phyloP scores from a whole-genome alignment of 352 stramenopile genomes.

The Phytophthora idaei region DNA sequence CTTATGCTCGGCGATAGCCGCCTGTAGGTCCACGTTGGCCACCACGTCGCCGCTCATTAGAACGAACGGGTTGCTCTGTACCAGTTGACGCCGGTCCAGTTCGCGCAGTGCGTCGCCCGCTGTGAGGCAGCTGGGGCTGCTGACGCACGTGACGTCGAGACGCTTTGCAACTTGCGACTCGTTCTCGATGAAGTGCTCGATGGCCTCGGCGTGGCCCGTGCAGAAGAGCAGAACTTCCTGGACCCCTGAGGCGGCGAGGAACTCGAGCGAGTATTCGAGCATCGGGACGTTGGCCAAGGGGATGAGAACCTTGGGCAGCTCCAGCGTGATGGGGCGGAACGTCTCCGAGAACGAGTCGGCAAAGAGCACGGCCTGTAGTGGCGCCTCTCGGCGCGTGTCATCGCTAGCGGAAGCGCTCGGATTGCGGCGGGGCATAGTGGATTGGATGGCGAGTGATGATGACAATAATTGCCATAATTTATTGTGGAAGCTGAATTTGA shows the following conservation, averaged over 20 bases:
- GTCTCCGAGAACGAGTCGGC: conserved; percentile 95
- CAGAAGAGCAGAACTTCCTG: conserved; percentile 97
- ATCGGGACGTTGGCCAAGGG: conserved; percentile 97
- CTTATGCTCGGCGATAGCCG: conserved; percentile 76
- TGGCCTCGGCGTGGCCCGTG: conserved; percentile 81
- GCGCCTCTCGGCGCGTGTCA: conserved; percentile 90
- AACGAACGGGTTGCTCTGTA: conserved; percentile 98
- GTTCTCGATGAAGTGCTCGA: conserved; percentile 86
- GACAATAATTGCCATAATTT: neutral
- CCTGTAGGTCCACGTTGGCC: conserved; percentile 94
- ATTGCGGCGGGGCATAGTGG: conserved; percentile 11
- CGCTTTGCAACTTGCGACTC: conserved; percentile 62
- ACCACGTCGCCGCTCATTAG: conserved; percentile 97
- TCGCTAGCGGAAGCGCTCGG: conserved; percentile 40
- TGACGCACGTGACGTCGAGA: conserved; percentile 73
- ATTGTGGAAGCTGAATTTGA: no score
- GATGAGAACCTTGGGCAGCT: conserved; percentile 93
- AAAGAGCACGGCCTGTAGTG: conserved; percentile 97
- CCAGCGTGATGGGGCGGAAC: conserved; percentile 92
- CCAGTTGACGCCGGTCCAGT: conserved; percentile 93
- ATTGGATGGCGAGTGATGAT: neutral
- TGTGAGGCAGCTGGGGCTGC: conserved; percentile 86
- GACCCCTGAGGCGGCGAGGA: conserved; percentile 93
- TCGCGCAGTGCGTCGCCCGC: conserved; percentile 96
- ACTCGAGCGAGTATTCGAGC: conserved; percentile 98